Conservation (phyloP, 1,284 basidiomycete genomes). For the Irpex sp. region DNA sequence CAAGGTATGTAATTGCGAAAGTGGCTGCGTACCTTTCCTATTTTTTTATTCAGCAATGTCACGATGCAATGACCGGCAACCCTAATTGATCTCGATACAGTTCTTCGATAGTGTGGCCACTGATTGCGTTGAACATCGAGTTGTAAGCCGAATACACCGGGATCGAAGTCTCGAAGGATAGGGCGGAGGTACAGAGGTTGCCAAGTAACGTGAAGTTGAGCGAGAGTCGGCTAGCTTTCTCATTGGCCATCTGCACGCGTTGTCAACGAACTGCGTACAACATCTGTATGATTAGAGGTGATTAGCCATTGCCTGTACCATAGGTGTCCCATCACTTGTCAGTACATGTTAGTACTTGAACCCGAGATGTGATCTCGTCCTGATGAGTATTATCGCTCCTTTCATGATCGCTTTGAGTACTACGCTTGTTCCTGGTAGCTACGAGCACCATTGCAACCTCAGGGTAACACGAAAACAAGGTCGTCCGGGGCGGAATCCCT, state of each 20-base stretch:
- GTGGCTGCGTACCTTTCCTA: no score
- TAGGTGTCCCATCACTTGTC: no score
- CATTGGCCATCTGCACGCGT: not conserved
- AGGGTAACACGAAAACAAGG: no score
- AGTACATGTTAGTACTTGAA: not conserved
- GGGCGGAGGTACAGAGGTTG: not conserved
- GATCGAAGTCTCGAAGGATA: not conserved
- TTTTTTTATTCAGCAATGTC: not conserved
- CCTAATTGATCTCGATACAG: not conserved
- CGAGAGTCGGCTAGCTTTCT: not conserved
- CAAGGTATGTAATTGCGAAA: conserved; percentile 45
- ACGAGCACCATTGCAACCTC: not conserved
- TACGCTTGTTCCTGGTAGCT: not conserved
- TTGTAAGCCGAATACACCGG: conserved; percentile 39
- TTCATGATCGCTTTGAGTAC: no score
- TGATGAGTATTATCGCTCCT: no score
- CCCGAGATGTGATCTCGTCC: not conserved
- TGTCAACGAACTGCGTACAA: not conserved
- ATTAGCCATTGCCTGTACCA: no score
- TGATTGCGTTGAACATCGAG: conserved; percentile 62
- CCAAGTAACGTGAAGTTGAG: not conserved
- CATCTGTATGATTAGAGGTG: not conserved
- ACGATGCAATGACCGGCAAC: conserved; percentile 1
- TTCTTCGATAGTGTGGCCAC: conserved; percentile 55
- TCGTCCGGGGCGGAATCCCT: not conserved